phyloP scores from a whole-genome alignment of 495 filamentous ascomycete genomes.

The Bacidia gigantensis region DNA sequence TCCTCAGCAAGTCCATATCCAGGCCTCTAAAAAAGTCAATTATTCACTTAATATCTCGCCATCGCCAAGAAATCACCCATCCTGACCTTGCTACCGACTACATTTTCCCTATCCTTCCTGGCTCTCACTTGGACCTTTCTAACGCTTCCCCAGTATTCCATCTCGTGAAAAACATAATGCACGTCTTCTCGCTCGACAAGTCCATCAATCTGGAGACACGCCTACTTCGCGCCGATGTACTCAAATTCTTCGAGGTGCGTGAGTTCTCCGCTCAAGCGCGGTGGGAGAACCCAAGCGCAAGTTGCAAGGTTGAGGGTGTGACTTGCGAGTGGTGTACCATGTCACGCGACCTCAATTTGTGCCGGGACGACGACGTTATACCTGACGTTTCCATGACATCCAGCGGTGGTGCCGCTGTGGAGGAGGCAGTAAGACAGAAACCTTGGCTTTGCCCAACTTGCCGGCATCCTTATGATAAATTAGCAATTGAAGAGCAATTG shows the following conservation, averaged over 20 bases:
- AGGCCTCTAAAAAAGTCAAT: constrained; percentile 87
- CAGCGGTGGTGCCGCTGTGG: constrained; percentile 13
- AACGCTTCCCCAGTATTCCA: constrained; percentile 71
- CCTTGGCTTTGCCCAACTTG: constrained; percentile 74
- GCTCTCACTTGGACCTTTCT: constrained; percentile 50
- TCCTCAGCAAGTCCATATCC: constrained; percentile 65
- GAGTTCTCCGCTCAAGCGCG: constrained; percentile 81
- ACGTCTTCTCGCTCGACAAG: constrained; percentile 78
- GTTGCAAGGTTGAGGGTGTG: constrained; percentile 56
- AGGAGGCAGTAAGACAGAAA: constrained; percentile 26
- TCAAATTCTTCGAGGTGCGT: constrained; percentile 79
- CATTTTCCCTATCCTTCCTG: constrained; percentile 71
- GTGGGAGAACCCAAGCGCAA: constrained; percentile 75
- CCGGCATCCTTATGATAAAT: constrained; percentile 54
- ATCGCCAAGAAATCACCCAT: constrained; percentile 81
- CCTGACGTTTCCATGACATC: constrained; percentile 30
- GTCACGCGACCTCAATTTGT: constrained; percentile 80
- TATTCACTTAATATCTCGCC: constrained; percentile 57
- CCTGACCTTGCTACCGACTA: constrained; percentile 79
- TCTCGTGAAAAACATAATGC: constrained; percentile 80
- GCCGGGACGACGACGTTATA: constrained; percentile 76
- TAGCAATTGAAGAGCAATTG: constrained; percentile 72
- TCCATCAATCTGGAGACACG: constrained; percentile 76
- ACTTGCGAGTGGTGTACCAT: constrained; percentile 80
- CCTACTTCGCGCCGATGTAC: constrained; percentile 73